Evolutionary conservation across 345 rosid genomes (phyloP), one percentile per base, ranked within the genome.

Genomic region (Iberis pinnata): DNA sequence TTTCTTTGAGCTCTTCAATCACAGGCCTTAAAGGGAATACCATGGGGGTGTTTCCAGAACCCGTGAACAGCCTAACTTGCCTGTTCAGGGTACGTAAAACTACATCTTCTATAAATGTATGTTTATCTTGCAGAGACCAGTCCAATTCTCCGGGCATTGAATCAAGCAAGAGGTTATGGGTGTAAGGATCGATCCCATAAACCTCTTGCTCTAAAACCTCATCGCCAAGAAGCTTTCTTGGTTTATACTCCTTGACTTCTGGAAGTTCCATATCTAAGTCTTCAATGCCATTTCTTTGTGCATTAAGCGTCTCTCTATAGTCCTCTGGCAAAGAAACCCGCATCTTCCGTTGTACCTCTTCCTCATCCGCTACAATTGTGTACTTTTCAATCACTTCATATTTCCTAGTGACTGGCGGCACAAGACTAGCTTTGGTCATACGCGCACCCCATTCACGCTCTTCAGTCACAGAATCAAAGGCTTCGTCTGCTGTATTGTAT

Each of bases 371-470:
- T 11, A 93, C 90, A 56, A 85, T 73, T 35, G 79, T 74, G 49
- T 93, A 93, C 38, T 79, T 65, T 49, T 86, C 95, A 39, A 93
- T 80, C 52, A 83, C 90, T 71, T 93, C 97, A 69, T 93, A 93
- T 71, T 88, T 88, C 76, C 99, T 80, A 9, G 99, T 93, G 49
- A 93, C 94, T 41, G 99, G 99, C 71, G 99, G 99, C 71, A 93
- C 99, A 61, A 93, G 77, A 70, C 99, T 77, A 32, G 78, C 94
- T 71, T 88, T 86, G 45, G 99, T 93, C 99, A 93, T 93, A 55
- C 99, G 99, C 31, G 97, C 97, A 73, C 99, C 99, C 99, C 99
- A 93, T 73, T 93, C 99, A 49, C 99, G 97, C 49, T 93, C 99
- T 64, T 86, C 99, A 10, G 61, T 58, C 58, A 76, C 65, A 54